Evolutionary conservation across 192 early-diverging fungal species (phyloP), one percentile per base, ranked within the genome.

Genomic region (Glomus cerebriforme): DNA sequence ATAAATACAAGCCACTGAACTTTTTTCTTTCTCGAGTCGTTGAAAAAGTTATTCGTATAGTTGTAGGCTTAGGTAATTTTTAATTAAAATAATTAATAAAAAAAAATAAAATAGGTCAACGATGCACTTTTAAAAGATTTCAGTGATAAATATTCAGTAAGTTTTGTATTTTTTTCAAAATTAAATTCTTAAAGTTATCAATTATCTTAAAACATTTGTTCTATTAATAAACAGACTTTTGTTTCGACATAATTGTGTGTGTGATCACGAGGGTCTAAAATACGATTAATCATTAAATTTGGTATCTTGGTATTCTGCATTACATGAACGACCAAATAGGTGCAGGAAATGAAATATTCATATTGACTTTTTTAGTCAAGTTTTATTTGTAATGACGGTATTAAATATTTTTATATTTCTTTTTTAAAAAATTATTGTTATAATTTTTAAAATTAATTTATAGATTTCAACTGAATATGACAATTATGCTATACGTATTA

Each of bases 401-500:
- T 35, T 35, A 35, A 35, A 35, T 35, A 35, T 35, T 35, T 35
- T 35, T 5, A 35, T 35, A 5, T 35, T 3, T 35, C 34, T 35
- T 35, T 35, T 3, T 35, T 35, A 35, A 35, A 35, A 35, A 35
- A 35, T 3, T 35, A 35, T 35, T 35, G 5, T 35, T 35, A 3
- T 35, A 1, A 35, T 29, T 35, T 5, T 1, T 35, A 35, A 35
- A 35, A 35, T 64, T 9, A 3, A 64, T 89, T 67, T 85, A 86
- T 72, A 81, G 27, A 35, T 70, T 70, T 34, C 68, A 24, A 34
- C 34, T 17, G 68, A 70, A 70, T 70, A 37, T 26, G 68, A 70
- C 37, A 26, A 70, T 8, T 3, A 47, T 43, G 86, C 88, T 31
- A 89, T 86, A 79, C 81, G 79, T 9, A 83, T 83, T 24, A 89